Conservation (phyloP, 148 eudicot genomes). For the Rhododendron molle region DNA sequence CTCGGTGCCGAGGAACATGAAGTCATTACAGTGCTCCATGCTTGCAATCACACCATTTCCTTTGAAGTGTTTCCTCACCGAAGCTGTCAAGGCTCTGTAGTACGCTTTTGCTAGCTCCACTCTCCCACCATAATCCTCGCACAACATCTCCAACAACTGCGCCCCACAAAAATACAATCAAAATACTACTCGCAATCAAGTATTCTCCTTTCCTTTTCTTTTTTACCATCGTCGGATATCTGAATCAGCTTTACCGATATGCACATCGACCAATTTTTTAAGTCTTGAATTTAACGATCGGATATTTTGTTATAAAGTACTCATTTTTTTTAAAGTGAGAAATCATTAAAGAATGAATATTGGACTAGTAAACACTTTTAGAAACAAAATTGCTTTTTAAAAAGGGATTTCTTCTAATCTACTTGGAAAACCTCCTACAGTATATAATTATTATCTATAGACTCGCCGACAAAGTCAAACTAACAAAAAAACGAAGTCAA, state of each 20-base stretch:
- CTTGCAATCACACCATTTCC: constrained; percentile 94
- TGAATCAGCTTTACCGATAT: too few species aligned
- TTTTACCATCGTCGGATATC: too few species aligned
- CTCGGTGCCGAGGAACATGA: constrained; percentile 93
- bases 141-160: constrained; percentile 81
- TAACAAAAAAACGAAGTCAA: neutral
- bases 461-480: neutral
- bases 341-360: too few species aligned
- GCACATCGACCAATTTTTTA: too few species aligned
- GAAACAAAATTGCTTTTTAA: neutral
- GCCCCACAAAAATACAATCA: neutral
- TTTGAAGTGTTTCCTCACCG: constrained; percentile 75
- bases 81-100: constrained; percentile 64
- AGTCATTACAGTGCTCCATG: constrained; percentile 97
- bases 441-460: neutral
- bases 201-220: neutral
- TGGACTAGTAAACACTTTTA: too few species aligned
- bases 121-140: constrained; percentile 90
- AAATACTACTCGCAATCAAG: too few species aligned
- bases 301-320: too few species aligned
- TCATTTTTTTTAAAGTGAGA: too few species aligned
- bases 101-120: constrained; percentile 85
- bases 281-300: too few species aligned
- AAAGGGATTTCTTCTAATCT: too few species aligned
- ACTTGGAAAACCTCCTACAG: too few species aligned